A percentile compares a stretch with the other conserved stretches of the same genome.
Conservation (phyloP, 1,284 basidiomycete genomes). For the Puccinia coronata region DNA sequence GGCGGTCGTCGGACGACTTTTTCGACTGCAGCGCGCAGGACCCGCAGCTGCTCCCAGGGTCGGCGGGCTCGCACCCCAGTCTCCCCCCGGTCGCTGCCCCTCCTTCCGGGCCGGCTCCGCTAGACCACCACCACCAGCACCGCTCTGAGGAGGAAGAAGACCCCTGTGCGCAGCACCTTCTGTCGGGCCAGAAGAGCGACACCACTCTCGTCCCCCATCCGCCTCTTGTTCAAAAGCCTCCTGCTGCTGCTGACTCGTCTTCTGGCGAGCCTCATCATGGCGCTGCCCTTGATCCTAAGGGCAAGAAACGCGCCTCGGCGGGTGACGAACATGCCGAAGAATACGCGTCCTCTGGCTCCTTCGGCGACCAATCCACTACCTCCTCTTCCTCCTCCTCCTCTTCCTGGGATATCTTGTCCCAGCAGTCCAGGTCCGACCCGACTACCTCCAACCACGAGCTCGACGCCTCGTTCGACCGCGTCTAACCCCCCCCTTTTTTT, state of each 20-base stretch:
- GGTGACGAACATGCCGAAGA: too few relatives aligned
- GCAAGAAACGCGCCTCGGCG: not conserved
- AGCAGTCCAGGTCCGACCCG: conserved; percentile 17
- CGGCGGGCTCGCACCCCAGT: not conserved
- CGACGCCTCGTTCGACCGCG: not conserved
- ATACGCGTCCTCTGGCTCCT: not conserved
- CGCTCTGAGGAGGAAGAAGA: too few relatives aligned
- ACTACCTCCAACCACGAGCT: not conserved
- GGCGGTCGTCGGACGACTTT: not conserved
- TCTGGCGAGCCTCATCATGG: too few relatives aligned
- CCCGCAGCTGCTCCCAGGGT: not conserved
- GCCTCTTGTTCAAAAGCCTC: not conserved
- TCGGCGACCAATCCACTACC: not conserved
- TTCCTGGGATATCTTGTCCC: conserved; percentile 33
- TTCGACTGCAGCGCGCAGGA: not conserved
- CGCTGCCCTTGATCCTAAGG: not conserved
- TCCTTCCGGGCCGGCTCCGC: too few relatives aligned
- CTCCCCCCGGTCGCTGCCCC: not conserved
- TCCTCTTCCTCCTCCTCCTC: not conserved
- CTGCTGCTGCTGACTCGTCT: not conserved
- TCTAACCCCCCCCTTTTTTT: not conserved
- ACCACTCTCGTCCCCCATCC: not conserved
- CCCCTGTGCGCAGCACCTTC: too few relatives aligned
- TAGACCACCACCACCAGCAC: too few relatives aligned
- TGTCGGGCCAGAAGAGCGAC: not conserved